Evolutionary conservation across 768 basidiomycete species (phyloP).

Genomic region (Termitomyces sp.): DNA sequence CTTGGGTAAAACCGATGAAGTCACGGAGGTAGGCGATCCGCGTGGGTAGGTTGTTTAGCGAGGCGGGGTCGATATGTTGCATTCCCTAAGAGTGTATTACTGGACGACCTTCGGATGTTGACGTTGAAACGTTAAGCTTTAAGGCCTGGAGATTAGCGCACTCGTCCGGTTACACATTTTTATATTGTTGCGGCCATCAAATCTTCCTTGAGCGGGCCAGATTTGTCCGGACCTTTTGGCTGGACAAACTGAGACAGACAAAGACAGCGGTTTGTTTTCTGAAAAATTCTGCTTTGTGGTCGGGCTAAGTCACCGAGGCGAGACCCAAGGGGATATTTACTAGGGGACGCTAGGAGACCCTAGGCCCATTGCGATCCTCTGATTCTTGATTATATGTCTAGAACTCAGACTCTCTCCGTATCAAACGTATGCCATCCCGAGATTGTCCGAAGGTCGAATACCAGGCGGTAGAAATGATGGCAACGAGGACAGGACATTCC

Average conservation of each 20-base stretch:
- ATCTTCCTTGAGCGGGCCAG: not conserved
- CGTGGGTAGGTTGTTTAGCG: conserved; percentile 29
- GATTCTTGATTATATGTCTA: not conserved
- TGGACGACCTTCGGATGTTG: not conserved
- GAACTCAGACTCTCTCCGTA: not conserved
- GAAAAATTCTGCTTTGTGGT: not conserved
- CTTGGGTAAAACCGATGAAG: conserved; percentile 40
- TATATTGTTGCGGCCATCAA: not conserved
- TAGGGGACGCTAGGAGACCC: not conserved
- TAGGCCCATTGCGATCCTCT: not conserved
- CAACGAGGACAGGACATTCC: too few species aligned
- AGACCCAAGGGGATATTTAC: not conserved
- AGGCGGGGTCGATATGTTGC: conserved; percentile 23
- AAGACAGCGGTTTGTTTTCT: not conserved
- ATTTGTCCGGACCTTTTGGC: not conserved
- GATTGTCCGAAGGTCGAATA: not conserved
- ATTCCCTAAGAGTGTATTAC: conserved; percentile 16
- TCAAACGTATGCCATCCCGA: not conserved
- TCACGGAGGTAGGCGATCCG: conserved; percentile 42
- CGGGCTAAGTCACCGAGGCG: not conserved
- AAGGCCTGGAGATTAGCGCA: too few species aligned
- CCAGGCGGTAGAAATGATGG: too few species aligned
- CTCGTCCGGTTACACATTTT: not conserved
- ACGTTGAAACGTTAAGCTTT: too few species aligned
- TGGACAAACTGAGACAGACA: not conserved